Evolutionary conservation across 805 yeast species (phyloP).

Genomic region (Barnettozyma pratensis): DNA sequence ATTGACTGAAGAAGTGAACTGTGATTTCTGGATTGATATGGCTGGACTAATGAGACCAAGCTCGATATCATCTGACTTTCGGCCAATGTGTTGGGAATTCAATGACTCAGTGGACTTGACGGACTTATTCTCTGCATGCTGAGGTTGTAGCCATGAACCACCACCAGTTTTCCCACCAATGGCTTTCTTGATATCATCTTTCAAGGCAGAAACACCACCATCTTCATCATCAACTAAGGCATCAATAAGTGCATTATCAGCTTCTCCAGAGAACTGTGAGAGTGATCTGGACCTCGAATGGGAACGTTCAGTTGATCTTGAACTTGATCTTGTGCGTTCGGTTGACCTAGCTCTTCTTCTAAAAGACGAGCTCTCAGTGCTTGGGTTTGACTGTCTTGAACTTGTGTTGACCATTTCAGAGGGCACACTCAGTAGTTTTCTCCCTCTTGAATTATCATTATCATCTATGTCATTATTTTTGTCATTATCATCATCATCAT

Average conservation of each 20-base stretch:
- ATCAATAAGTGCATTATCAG: conserved; percentile 8
- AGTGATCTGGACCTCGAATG: conserved; percentile 1
- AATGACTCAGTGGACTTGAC: background rate
- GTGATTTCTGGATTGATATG: too few species aligned
- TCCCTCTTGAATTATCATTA: background rate
- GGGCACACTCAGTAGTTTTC: background rate
- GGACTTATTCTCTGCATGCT: conserved; percentile 1
- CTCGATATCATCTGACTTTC: conserved; percentile 3
- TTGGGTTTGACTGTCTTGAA: background rate
- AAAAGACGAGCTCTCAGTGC: background rate
- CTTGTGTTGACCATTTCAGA: background rate
- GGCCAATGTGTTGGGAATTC: background rate
- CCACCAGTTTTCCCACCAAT: conserved; percentile 9
- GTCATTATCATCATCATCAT: background rate
- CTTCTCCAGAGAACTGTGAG: background rate
- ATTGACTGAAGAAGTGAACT: too few species aligned
- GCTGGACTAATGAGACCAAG: background rate
- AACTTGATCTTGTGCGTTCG: background rate
- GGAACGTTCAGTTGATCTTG: conserved; percentile 2
- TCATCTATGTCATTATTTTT: background rate
- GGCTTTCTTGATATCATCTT: conserved; percentile 19
- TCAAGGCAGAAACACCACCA: conserved; percentile 11
- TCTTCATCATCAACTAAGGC: conserved; percentile 8
- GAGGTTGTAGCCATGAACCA: conserved; percentile 19
- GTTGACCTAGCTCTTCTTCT: background rate